A percentile compares a stretch with the other conserved stretches of the same genome.
Evolutionary conservation across 2,329 filamentous ascomycete genomes (phyloP).

Genomic region (Emmonsiellopsis sp.): DNA sequence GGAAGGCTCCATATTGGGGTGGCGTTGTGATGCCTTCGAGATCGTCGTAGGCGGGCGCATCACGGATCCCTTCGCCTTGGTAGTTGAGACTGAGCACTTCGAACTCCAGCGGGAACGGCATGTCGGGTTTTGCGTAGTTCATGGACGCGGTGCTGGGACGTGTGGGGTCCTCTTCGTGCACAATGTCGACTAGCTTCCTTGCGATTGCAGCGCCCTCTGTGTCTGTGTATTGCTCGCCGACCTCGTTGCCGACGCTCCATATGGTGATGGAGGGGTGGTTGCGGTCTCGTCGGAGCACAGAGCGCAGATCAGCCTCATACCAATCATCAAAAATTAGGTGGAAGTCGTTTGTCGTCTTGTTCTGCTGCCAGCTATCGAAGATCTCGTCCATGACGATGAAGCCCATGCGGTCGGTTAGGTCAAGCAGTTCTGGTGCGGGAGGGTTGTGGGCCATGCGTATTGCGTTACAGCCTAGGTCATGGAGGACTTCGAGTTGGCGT

Average conservation of each 20-base stretch:
- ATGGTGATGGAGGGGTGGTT: conserved; percentile 46
- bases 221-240: conserved; percentile 37
- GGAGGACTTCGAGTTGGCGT: conserved; percentile 41
- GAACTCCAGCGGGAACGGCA: conserved; percentile 29
- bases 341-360: conserved; percentile 42
- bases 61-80: conserved; percentile 42
- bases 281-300: conserved; percentile 44
- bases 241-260: conserved; percentile 49
- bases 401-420: conserved; percentile 41
- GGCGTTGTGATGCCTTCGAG: conserved; percentile 21
- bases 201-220: conserved; percentile 24
- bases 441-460: conserved; percentile 47
- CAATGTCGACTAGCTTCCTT: conserved; percentile 32
- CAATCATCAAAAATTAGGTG: conserved; percentile 45
- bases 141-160: conserved; percentile 37
- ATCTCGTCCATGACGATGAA: conserved; percentile 46
- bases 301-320: conserved; percentile 44
- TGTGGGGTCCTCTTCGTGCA: conserved; percentile 40
- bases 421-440: conserved; percentile 41
- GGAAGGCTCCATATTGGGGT: conserved; percentile 35
- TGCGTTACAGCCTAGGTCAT: conserved; percentile 42
- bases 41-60: conserved; percentile 20
- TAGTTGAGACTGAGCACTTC: conserved; percentile 48
- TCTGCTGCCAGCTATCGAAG: conserved; percentile 43
- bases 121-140: conserved; percentile 37